Conservation (phyloP, 768 basidiomycete species). For the Pleurotus ostreatus region DNA sequence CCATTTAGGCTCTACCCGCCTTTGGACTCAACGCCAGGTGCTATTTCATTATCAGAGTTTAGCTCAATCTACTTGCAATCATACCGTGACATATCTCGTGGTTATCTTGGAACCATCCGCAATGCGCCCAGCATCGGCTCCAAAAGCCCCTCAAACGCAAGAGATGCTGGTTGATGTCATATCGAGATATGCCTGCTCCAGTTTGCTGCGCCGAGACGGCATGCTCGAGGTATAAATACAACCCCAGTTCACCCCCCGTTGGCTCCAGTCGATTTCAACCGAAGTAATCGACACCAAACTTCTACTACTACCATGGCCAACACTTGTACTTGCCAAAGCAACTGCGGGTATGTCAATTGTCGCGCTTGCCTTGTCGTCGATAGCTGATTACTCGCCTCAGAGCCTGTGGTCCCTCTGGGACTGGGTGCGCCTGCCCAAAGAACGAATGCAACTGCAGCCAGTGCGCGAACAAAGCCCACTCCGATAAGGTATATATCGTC, state of each 20-base stretch:
- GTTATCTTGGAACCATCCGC: not conserved
- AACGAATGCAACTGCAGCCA: conserved; percentile 31
- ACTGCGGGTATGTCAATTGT: conserved; percentile 21
- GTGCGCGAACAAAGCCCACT: conserved; percentile 34
- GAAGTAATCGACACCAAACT: not conserved
- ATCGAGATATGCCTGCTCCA: no score
- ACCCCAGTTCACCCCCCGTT: not conserved
- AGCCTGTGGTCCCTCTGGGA: conserved; percentile 31
- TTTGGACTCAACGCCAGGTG: not conserved
- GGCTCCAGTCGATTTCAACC: not conserved
- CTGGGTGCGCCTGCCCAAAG: conserved; percentile 32
- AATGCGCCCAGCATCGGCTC: not conserved
- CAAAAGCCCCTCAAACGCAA: no score
- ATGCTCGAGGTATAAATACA: not conserved
- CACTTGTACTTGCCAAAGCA: conserved; percentile 27
- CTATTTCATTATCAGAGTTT: not conserved
- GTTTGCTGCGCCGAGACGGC: no score
- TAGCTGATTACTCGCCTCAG: conserved; percentile 13
- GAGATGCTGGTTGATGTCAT: no score
- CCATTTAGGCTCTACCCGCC: not conserved
- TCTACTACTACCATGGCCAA: conserved; percentile 15
- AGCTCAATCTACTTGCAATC: conserved; percentile 2
- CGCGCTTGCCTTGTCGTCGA: not conserved
- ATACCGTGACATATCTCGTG: not conserved
- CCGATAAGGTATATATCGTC: conserved; percentile 26